Conservation (phyloP, 179 eudicot genomes). For the Spergularia azorica region DNA sequence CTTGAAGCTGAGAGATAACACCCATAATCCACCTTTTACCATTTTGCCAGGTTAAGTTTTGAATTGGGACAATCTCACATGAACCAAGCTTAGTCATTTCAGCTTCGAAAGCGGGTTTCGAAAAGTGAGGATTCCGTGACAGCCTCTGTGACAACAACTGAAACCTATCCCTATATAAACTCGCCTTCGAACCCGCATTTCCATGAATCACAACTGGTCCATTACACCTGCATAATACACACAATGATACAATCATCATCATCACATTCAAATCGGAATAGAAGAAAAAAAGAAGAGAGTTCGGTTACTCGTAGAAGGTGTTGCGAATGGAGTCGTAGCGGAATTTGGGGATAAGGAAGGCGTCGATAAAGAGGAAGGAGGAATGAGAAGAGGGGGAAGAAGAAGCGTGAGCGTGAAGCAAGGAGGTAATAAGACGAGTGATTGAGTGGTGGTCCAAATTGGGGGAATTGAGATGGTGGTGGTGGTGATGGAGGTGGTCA, state of each 20-base stretch:
- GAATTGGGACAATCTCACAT: conserved; percentile 96
- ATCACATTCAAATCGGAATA: background rate
- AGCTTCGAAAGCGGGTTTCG: conserved; percentile 71
- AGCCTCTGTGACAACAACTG: conserved; percentile 72
- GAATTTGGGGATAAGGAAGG: conserved; percentile 69
- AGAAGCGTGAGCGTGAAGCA: conserved; percentile 53
- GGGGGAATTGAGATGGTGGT: conserved; percentile 52
- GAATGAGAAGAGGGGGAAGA: conserved; percentile 31
- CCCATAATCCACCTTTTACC: conserved; percentile 98
- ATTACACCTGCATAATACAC: too few relatives aligned
- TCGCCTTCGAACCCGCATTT: conserved; percentile 74
- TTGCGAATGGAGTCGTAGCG: conserved; percentile 71
- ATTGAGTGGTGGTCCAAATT: conserved; percentile 69
- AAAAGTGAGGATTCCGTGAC: conserved; percentile 80
- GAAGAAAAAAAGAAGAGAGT: too few relatives aligned
- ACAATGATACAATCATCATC: too few relatives aligned
- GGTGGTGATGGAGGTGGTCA: conserved; percentile 57
- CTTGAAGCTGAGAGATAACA: conserved; percentile 91
- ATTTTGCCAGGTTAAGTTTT: conserved; percentile 75
- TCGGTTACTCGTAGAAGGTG: conserved; percentile 55
- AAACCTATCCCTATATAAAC: conserved; percentile 81
- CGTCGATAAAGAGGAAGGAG: conserved; percentile 57
- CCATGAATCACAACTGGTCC: conserved; percentile 72
- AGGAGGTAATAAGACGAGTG: conserved; percentile 43
- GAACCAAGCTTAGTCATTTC: conserved; percentile 57